Conservation (phyloP, 352 stramenopile species). For the Pythium apleroticum region DNA sequence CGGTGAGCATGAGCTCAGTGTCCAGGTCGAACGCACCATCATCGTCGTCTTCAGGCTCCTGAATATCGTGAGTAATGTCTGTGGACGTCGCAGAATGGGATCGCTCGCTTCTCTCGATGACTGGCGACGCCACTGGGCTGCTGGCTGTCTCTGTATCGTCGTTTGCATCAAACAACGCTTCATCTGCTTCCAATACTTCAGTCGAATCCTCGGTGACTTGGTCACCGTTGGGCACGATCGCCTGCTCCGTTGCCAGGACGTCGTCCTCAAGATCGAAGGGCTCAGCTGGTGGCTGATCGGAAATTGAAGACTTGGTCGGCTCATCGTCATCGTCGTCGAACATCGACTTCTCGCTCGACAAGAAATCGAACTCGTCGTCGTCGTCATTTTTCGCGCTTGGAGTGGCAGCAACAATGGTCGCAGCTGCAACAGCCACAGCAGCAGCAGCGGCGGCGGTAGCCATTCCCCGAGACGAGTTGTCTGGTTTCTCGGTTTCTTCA, state of each 20-base stretch:
- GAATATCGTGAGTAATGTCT: slow-evolving; percentile 55
- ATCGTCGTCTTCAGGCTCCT: slow-evolving; percentile 29
- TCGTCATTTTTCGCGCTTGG: background rate
- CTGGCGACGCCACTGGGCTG: background rate
- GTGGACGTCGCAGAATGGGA: slow-evolving; percentile 23
- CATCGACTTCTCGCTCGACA: slow-evolving; percentile 28
- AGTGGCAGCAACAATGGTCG: background rate
- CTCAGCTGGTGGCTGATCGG: background rate
- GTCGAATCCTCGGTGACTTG: background rate
- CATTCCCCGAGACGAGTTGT: no score
- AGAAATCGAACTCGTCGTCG: slow-evolving; percentile 38
- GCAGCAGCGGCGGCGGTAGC: background rate
- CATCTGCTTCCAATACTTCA: background rate
- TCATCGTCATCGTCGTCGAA: slow-evolving; percentile 17
- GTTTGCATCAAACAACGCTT: background rate
- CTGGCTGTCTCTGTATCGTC: background rate
- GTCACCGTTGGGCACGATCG: background rate
- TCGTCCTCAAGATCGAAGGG: background rate
- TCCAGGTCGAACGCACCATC: slow-evolving; percentile 23
- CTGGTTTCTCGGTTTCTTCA: background rate
- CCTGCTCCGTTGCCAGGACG: background rate
- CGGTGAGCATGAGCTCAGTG: slow-evolving; percentile 5
- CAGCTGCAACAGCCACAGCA: background rate
- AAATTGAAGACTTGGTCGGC: background rate
- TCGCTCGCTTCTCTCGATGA: slow-evolving; percentile 8